Percentiles rank a stretch among this genome's conserved stretches.
These are phyloP conservation scores for Colletotrichum sp. DNA, from an alignment of 2,329 filamentous ascomycete species.

Conservation along the genomic window DNA sequence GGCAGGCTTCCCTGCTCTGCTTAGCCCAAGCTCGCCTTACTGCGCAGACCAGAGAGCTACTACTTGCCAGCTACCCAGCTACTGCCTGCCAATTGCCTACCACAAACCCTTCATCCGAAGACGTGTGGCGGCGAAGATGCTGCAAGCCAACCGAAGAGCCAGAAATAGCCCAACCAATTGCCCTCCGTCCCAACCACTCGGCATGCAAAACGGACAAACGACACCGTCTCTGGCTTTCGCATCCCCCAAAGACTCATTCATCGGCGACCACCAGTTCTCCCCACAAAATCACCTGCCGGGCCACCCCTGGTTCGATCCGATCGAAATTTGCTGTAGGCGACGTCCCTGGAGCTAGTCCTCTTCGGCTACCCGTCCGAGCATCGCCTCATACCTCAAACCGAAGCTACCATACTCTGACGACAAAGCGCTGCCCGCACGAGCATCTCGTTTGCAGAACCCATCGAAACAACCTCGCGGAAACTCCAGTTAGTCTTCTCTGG, in stretches of 20 bases:
- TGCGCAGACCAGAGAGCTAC: neutral
- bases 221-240: neutral
- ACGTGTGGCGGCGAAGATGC: neutral
- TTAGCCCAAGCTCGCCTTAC: neutral
- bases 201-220: neutral
- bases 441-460: neutral
- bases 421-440: constrained; percentile 6
- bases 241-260: neutral
- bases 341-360: neutral
- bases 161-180: neutral
- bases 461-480: neutral
- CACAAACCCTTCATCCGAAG: neutral
- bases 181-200: neutral
- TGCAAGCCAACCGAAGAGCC: neutral
- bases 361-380: neutral
- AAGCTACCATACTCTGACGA: neutral
- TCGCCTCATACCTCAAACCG: constrained; percentile 3
- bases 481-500: neutral
- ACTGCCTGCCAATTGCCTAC: neutral
- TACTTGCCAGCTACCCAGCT: neutral
- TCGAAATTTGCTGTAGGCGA: constrained; percentile 1
- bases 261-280: neutral
- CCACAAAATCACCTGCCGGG: neutral
- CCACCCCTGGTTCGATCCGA: constrained; percentile 3
- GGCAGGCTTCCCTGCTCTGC: neutral